These are phyloP conservation scores for Teratosphaeria destructans DNA, from an alignment of 2,329 filamentous ascomycete species.

Conservation along the genomic window DNA sequence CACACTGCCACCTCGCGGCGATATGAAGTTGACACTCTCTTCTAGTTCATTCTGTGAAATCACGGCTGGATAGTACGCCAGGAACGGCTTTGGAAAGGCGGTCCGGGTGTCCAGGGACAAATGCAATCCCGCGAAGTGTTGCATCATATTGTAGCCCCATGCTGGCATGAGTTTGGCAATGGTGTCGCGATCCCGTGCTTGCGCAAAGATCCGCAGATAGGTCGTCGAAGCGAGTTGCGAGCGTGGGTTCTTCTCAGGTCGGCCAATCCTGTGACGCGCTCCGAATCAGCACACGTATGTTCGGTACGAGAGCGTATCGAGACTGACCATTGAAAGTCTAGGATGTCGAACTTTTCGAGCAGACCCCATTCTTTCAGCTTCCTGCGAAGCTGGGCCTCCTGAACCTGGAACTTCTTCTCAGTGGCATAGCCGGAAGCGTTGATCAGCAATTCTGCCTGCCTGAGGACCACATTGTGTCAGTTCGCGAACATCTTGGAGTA, in stretches of 20 bases:
- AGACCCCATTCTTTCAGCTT: slow-evolving; percentile 21
- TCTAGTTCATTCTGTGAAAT: slow-evolving; percentile 13
- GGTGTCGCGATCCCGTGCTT: slow-evolving; percentile 14
- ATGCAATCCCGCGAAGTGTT: slow-evolving; percentile 19
- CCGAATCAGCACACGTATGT: neutral
- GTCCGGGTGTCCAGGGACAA: slow-evolving; percentile 16
- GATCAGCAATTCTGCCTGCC: slow-evolving; percentile 33
- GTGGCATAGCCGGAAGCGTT: slow-evolving; percentile 36
- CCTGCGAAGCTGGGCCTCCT: slow-evolving; percentile 33
- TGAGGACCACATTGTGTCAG: slow-evolving; percentile 19
- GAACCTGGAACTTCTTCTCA: slow-evolving; percentile 33
- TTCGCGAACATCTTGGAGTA: slow-evolving; percentile 20
- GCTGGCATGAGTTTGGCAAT: slow-evolving; percentile 13
- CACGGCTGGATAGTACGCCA: slow-evolving; percentile 14
- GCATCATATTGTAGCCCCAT: slow-evolving; percentile 15
- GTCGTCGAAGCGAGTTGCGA: slow-evolving; percentile 34
- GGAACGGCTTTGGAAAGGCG: slow-evolving; percentile 13
- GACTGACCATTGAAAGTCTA: slow-evolving; percentile 15
- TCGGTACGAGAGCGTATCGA: neutral
- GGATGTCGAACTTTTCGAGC: slow-evolving; percentile 15
- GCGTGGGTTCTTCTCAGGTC: slow-evolving; percentile 25
- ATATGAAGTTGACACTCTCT: slow-evolving; percentile 16
- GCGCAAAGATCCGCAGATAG: slow-evolving; percentile 30
- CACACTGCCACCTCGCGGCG: slow-evolving; percentile 2
- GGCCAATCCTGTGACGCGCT: slow-evolving; percentile 10